Evolutionary conservation across 139 green algal genomes (phyloP), one percentile per base, ranked within the genome.

Genomic region (Zygnema cylindricum): DNA sequence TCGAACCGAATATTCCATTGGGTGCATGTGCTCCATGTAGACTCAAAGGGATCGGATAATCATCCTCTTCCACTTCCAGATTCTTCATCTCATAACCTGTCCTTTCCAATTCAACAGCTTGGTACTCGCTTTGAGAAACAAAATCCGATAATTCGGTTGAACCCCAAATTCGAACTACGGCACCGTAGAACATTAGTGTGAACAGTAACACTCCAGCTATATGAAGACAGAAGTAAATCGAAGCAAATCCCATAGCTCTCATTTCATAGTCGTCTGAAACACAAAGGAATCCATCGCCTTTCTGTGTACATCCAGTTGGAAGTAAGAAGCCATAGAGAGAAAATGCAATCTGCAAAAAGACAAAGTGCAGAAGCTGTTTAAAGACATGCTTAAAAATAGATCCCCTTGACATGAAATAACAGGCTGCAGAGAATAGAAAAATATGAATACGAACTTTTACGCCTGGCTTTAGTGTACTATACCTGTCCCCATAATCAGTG

Each of bases 301-400:
- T 42, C 36, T 84, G 11, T 2, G 39, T 16, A 69, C 84, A 89
- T 43, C 84, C 84, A 1, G 35, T 30, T 25, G 84, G 84, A 0
- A 89, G 30, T 16, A 89, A 16, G 32, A 23, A 49, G 69, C 69
- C 84, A 40, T 89, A 89, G 0, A 89, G 69, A 2, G 84, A 76
- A 22, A 85, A 63, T 22, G 69, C 84, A 36, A 69, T 89, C 69
- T 89, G 84, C 69, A 16, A 16, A 22, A 21, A 21, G 16, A 21
- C 42, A 16, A 81, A 33, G 23, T n/a, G n/a, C n/a, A n/a, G n/a
- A n/a, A n/a, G n/a, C n/a, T n/a, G n/a, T n/a, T 30, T 73, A 73
- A n/a, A 30, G 30, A n/a, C 30, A n/a, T 73, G 30, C 57, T 36
- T 30, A 73, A 73, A 73, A n/a, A 73, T 30, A 73, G 30, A n/a